phyloP scores from a whole-genome alignment of 768 basidiomycete genomes.

The Rhizopogon rudus region DNA sequence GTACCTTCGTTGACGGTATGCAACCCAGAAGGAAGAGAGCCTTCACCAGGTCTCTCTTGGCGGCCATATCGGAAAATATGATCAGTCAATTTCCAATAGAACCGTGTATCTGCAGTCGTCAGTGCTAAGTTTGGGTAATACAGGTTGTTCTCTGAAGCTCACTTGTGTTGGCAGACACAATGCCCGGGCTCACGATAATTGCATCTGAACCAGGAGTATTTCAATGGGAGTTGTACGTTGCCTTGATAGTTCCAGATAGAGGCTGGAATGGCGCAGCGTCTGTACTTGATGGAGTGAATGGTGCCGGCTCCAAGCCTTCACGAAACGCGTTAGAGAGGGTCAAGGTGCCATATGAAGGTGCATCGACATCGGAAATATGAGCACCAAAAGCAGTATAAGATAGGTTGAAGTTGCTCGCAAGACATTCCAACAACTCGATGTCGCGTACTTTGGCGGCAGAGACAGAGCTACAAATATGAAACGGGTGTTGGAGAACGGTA shows the following conservation, averaged over 20 bases:
- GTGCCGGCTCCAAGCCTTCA: constrained; percentile 58
- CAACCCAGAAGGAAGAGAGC: constrained; percentile 33
- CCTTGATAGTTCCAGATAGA: constrained; percentile 62
- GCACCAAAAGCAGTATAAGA: constrained; percentile 55
- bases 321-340: constrained; percentile 44
- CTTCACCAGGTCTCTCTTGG: constrained; percentile 25
- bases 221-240: constrained; percentile 50
- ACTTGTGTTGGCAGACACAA: constrained; percentile 55
- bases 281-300: constrained; percentile 41
- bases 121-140: background rate
- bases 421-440: constrained; percentile 33
- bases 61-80: constrained; percentile 75
- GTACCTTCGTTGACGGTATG: constrained; percentile 74
- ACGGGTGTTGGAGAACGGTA: background rate
- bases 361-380: constrained; percentile 28
- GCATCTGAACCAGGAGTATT: constrained; percentile 26
- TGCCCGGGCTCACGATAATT: constrained; percentile 44
- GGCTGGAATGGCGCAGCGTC: constrained; percentile 37
- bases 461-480: constrained; percentile 25
- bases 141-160: background rate
- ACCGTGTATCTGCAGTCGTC: constrained; percentile 33
- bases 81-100: constrained; percentile 37
- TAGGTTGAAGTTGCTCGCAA: constrained; percentile 52
- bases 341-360: constrained; percentile 39
- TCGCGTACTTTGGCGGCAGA: constrained; percentile 41